Evolutionary conservation across 805 yeast species (phyloP).

Genomic region (Candida stauntonica): DNA sequence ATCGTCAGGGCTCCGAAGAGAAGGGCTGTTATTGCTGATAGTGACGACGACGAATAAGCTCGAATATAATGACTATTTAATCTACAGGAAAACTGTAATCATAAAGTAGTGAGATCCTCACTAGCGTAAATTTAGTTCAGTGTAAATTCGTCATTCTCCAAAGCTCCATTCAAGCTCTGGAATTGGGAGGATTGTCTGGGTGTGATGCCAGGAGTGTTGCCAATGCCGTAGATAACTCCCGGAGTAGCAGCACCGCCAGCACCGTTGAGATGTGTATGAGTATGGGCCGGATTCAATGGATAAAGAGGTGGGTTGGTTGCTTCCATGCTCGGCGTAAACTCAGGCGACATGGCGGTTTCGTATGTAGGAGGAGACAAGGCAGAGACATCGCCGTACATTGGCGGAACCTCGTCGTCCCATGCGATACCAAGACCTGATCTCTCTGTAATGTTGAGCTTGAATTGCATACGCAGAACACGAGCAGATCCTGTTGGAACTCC

Average conservation of each 20-base stretch:
- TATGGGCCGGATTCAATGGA: slow-evolving; percentile 26
- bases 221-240: slow-evolving; percentile 40
- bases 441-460: slow-evolving; percentile 76
- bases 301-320: slow-evolving; percentile 26
- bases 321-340: slow-evolving; percentile 9
- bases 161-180: slow-evolving; percentile 24
- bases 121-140: slow-evolving; percentile 7
- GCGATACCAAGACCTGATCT: slow-evolving; percentile 94
- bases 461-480: slow-evolving; percentile 90
- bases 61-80: neutral
- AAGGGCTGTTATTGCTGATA: slow-evolving; percentile 12
- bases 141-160: slow-evolving; percentile 22
- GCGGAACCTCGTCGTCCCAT: slow-evolving; percentile 99
- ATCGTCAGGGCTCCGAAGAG: slow-evolving; percentile 5
- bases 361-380: slow-evolving; percentile 88
- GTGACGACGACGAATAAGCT: slow-evolving; percentile 8
- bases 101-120: neutral
- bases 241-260: slow-evolving; percentile 26
- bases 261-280: slow-evolving; percentile 25
- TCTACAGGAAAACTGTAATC: no score
- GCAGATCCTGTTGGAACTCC: slow-evolving; percentile 95
- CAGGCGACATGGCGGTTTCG: slow-evolving; percentile 29
- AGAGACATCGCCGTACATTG: slow-evolving; percentile 81
- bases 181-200: slow-evolving; percentile 27
- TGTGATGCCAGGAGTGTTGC: slow-evolving; percentile 35